Evolutionary conservation across 2,329 filamentous ascomycete genomes (phyloP).

Genomic region (Colletotrichum lupini): DNA sequence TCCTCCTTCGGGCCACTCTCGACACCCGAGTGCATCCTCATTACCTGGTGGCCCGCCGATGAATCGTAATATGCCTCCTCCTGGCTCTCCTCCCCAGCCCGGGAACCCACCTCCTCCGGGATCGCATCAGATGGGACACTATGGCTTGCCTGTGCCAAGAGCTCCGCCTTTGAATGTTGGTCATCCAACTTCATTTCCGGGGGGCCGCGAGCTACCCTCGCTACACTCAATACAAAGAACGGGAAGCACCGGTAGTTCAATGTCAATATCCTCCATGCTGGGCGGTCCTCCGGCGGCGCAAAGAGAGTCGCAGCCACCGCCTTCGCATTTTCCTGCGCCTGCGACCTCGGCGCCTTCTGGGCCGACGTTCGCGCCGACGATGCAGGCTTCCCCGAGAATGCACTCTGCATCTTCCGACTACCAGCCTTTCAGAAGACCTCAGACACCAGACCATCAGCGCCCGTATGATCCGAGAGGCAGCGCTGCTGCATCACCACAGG

Average conservation of each 20-base stretch:
- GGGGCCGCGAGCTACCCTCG: conserved; percentile 64
- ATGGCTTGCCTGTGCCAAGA: conserved; percentile 59
- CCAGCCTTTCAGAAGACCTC: conserved; percentile 71
- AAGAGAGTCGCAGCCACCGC: conserved; percentile 55
- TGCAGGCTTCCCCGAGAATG: conserved; percentile 68
- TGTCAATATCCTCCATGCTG: conserved; percentile 72
- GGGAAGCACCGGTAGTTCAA: conserved; percentile 62
- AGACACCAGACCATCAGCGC: conserved; percentile 77
- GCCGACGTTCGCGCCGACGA: conserved; percentile 57
- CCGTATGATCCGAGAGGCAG: conserved; percentile 61
- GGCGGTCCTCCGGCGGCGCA: conserved; percentile 59
- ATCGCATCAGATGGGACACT: conserved; percentile 48
- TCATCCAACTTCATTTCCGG: conserved; percentile 56
- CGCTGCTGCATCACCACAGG: conserved; percentile 60
- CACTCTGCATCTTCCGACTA: conserved; percentile 69
- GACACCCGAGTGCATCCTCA: conserved; percentile 58
- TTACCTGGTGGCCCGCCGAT: conserved; percentile 50
- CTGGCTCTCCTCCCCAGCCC: conserved; percentile 55
- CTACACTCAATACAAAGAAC: conserved; percentile 61
- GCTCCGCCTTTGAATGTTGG: conserved; percentile 55
- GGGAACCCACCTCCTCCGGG: conserved; percentile 45
- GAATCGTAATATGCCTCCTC: conserved; percentile 59
- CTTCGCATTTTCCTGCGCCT: conserved; percentile 56
- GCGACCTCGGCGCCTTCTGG: conserved; percentile 49
- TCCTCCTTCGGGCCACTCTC: conserved; percentile 49